These are phyloP conservation scores for Hirsutella rhossiliensis DNA, from an alignment of 2,329 filamentous ascomycete species.

Conservation along the genomic window DNA sequence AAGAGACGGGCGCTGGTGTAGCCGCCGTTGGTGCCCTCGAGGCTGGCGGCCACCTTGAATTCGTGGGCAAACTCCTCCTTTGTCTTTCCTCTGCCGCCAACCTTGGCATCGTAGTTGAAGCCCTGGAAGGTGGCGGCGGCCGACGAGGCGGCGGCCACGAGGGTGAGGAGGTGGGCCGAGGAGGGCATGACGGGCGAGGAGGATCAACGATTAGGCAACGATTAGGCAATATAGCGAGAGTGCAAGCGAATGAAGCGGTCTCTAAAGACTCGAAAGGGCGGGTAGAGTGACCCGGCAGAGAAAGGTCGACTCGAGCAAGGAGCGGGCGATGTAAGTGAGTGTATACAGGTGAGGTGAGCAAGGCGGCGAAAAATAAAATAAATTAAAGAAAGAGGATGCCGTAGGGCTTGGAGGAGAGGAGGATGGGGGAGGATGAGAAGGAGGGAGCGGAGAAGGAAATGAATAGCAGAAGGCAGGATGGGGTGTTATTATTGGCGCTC, in stretches of 20 bases:
- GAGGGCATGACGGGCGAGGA: constrained; percentile 17
- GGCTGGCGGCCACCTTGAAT: constrained; percentile 52
- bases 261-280: not conserved
- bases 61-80: constrained; percentile 57
- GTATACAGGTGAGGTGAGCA: not conserved
- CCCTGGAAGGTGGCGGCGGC: constrained; percentile 38
- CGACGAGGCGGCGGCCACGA: constrained; percentile 22
- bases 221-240: not conserved
- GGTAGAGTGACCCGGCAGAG: not conserved
- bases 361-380: too few species aligned
- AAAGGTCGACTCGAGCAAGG: not conserved
- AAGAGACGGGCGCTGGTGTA: constrained; percentile 65
- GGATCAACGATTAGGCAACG: not conserved
- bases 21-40: constrained; percentile 47
- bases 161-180: constrained; percentile 16
- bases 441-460: too few species aligned
- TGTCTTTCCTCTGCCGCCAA: constrained; percentile 44
- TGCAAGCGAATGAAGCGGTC: not conserved
- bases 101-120: constrained; percentile 63
- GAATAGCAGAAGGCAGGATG: too few species aligned
- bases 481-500: too few species aligned
- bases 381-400: too few species aligned
- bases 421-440: too few species aligned
- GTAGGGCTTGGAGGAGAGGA: too few species aligned
- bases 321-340: not conserved